Base-by-base conservation (phyloP, 441 rosid species). In the Raphanus hybrid region DNA sequence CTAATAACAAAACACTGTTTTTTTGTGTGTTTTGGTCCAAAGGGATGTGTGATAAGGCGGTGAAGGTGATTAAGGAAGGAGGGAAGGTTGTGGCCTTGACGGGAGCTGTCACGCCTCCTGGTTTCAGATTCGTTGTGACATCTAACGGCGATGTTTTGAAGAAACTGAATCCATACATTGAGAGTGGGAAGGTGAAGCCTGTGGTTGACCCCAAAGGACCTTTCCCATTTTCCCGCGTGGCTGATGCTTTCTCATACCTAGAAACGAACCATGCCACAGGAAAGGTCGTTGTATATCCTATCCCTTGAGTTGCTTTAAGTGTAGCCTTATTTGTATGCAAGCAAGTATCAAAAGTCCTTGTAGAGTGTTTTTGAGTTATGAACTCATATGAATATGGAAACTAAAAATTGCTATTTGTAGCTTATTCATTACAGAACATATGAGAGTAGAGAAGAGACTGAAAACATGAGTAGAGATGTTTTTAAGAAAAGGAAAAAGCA, bases 21-120 rank as follows among this genome's bases (percentile, higher is more conserved):
- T 8, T 32, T 26, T 26, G n/a, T n/a, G n/a, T n/a, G n/a, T n/a
- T 45, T 69, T 45, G 63, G 71, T 76, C n/a, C 0, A 57, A 88
- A 91, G 97, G 97, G 76, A 94, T 92, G 82, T 92, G 98, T 23
- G 96, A 94, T 12, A 87, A 76, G 78, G 97, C 96, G 2, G 97
- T 91, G 79, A 88, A 94, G 80, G 92, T 70, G 41, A 75, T 92
- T 62, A 92, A 92, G 82, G 91, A 91, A 82, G 97, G 97, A 26
- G 97, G 97, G n/a, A 86, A 83, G 23, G 94, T 92, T 12, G 99
- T 92, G 81, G 97, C 92, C 55, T 79, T 54, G 58, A 54, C 58
- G 10, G 58, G 58, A 54, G 58, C 58, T 2, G 58, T 54, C 23
- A 54, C 58, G 9, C 58, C 26, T 54, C 58, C 58, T 54, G 58